Evolutionary conservation across 164 flowering plant species (phyloP).

Genomic region (Akebia trifoliata): DNA sequence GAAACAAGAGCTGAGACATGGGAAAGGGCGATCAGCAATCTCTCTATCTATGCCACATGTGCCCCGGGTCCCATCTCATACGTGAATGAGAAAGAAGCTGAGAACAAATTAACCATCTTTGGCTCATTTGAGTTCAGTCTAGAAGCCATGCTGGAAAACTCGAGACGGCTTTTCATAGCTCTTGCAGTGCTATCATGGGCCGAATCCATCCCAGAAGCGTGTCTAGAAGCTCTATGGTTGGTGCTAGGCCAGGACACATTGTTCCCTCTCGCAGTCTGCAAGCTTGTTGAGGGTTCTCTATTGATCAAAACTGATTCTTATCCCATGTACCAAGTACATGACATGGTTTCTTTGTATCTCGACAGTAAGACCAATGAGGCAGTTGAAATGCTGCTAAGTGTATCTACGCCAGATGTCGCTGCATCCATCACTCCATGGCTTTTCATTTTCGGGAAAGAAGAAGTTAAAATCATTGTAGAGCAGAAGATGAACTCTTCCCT

Average conservation of each 20-base stretch:
- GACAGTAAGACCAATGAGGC: slow-evolving; percentile 32
- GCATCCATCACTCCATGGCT: slow-evolving; percentile 43
- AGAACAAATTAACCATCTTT: slow-evolving; percentile 40
- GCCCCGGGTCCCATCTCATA: slow-evolving; percentile 50
- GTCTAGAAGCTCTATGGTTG: slow-evolving; percentile 42
- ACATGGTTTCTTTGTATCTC: slow-evolving; percentile 44
- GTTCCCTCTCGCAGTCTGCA: slow-evolving; percentile 40
- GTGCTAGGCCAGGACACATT: slow-evolving; percentile 33
- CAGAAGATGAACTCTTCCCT: slow-evolving; percentile 26
- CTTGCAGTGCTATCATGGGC: slow-evolving; percentile 44
- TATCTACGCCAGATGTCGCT: slow-evolving; percentile 20
- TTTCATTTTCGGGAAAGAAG: slow-evolving; percentile 38
- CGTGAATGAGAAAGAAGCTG: slow-evolving; percentile 45
- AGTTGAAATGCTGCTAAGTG: slow-evolving; percentile 22
- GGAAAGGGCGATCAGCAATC: slow-evolving; percentile 40
- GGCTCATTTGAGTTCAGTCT: slow-evolving; percentile 52
- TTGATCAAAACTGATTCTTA: slow-evolving; percentile 34
- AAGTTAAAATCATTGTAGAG: slow-evolving; percentile 22
- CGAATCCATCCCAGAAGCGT: slow-evolving; percentile 47
- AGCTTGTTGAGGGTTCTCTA: slow-evolving; percentile 49
- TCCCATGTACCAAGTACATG: slow-evolving; percentile 38
- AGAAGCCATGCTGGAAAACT: slow-evolving; percentile 43
- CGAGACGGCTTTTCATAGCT: slow-evolving; percentile 33
- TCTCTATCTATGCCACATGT: slow-evolving; percentile 45
- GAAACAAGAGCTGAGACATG: slow-evolving; percentile 42